Conservation (phyloP, 257 asterid species). For the Marsdenia floribunda region DNA sequence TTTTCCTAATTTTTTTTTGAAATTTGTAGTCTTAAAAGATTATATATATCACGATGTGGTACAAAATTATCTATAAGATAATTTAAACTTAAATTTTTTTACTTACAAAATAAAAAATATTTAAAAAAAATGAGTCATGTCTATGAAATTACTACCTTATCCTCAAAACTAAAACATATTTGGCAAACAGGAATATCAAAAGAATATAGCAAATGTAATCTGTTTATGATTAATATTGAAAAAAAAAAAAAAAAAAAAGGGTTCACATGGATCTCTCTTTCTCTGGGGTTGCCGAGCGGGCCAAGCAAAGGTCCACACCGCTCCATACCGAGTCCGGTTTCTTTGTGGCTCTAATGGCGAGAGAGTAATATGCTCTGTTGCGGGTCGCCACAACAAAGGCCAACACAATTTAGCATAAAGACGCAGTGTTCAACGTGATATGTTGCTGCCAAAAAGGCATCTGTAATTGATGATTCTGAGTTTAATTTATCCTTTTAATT, state of each 20-base stretch:
- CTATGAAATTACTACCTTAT: too few relatives aligned
- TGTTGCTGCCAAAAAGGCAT: neutral
- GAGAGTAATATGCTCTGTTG: constrained; percentile 22
- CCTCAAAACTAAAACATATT: too few relatives aligned
- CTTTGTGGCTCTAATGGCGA: constrained; percentile 18
- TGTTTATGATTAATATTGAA: too few relatives aligned
- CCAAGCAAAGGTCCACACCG: constrained; percentile 14
- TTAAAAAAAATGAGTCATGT: too few relatives aligned
- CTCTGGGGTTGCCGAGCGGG: neutral
- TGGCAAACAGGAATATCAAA: neutral
- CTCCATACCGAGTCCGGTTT: constrained; percentile 13
- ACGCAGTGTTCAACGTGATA: neutral
- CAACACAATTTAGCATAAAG: neutral
- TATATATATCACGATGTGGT: too few relatives aligned
- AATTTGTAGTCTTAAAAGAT: too few relatives aligned
- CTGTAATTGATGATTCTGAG: neutral
- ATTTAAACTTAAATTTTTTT: too few relatives aligned
- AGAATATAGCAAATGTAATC: neutral
- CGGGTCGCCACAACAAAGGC: constrained; percentile 13
- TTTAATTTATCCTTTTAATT: too few relatives aligned
- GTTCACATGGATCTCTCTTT: neutral
- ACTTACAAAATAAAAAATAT: too few relatives aligned
- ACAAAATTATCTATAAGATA: too few relatives aligned
- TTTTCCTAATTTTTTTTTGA: too few relatives aligned
- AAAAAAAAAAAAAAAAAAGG: neutral